Base-by-base conservation (phyloP, 768 basidiomycete genomes). In the Tulasnella sp. region DNA sequence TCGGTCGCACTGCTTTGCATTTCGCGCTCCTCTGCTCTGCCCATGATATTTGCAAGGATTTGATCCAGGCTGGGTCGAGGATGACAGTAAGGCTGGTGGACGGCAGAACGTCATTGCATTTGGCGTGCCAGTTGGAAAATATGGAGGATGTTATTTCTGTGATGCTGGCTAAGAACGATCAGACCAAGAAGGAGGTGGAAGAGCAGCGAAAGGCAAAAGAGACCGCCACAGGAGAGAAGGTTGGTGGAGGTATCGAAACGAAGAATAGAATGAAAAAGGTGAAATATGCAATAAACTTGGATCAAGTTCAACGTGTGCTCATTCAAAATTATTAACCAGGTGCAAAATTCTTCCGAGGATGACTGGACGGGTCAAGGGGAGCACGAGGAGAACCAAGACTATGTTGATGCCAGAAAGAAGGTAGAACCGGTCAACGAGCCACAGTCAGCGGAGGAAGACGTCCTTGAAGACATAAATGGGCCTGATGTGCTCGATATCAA, bases 1-100 rank as follows among this genome's bases (percentile, higher is more conserved):
- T 83, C 43, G 83, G 82, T 0, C 78, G 83, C 3, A 80, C 80
- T 5, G 70, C 77, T 1, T 71, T 84, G n/a, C 83, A 83, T 50
- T 68, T 82, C 34, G 80, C 81, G 2, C 76, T 84, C 51, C 55
- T 82, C 13, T 73, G 72, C 44, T 72, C 73, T 41, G 75, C 75
- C 0, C 65, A 65, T 3, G 78, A 78, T 1, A 75, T 81, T 52
- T 78, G 78, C 0, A 70, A 70, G 61, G 74, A 76, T 34, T 73
- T 84, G 30, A 73, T 84, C 51, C 77, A 82, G 41, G 77, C 77
- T 15, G 79, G 78, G 2, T 80, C 78, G 2, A 72, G 79, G 52
- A 80, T 83, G 64, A 79, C 77, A 0, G 74, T 79, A 2, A 72
- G 82, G 3, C 69, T 83, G 5, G 79, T 76, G 1, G 82, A 83